Percentiles rank a stretch among this genome's conserved stretches.
Evolutionary conservation across 495 filamentous ascomycete genomes (phyloP).

Genomic region (Glonium stellatum): DNA sequence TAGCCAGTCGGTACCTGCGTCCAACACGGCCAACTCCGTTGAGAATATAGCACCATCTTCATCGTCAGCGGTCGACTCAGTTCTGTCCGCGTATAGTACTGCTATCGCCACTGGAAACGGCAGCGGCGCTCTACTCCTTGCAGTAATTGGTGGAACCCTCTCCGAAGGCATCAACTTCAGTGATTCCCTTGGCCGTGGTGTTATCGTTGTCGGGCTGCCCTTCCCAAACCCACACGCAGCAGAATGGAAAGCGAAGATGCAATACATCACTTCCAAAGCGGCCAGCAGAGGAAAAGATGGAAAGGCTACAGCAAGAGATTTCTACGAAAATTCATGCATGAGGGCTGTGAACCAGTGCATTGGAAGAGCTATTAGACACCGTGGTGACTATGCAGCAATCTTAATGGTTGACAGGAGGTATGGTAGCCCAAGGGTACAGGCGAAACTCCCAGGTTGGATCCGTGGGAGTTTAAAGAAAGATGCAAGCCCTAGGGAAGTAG

Average conservation of each 20-base stretch:
- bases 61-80: conserved; percentile 48
- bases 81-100: conserved; percentile 62
- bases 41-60: neutral
- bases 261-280: conserved; percentile 72
- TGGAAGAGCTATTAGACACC: conserved; percentile 84
- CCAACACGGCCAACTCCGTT: conserved; percentile 46
- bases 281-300: conserved; percentile 37
- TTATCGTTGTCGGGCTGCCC: conserved; percentile 82
- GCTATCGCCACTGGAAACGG: conserved; percentile 51
- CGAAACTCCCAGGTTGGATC: conserved; percentile 88
- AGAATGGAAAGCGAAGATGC: conserved; percentile 86
- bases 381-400: conserved; percentile 82
- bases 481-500: conserved; percentile 45
- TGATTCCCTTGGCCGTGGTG: conserved; percentile 78
- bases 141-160: conserved; percentile 90
- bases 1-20: neutral
- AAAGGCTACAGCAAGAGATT: conserved; percentile 66
- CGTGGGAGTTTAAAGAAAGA: conserved; percentile 49
- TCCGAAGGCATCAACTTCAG: conserved; percentile 98
- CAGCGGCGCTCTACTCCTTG: conserved; percentile 75
- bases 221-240: conserved; percentile 87
- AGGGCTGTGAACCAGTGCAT: conserved; percentile 95
- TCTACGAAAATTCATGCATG: conserved; percentile 96
- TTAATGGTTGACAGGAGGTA: conserved; percentile 78
- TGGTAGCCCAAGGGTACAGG: conserved; percentile 55